Base-by-base conservation (phyloP, 2,329 filamentous ascomycete genomes). In the Paecilomyces variotii region DNA sequence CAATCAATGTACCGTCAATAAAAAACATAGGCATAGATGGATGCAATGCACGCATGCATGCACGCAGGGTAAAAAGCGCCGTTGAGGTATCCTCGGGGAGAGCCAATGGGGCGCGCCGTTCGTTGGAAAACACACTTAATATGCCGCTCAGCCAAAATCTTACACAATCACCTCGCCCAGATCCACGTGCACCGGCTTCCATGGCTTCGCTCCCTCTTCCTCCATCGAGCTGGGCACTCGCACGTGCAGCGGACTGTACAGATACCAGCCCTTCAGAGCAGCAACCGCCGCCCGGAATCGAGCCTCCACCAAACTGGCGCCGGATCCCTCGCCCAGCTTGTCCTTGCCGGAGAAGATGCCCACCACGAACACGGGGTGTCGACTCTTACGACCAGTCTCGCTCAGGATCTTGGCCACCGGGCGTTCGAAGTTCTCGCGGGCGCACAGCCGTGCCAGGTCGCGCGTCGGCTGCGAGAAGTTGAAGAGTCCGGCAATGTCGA, bases 331-430 rank as follows among this genome's bases (percentile, higher is more conserved):
- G 58, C 93, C 94, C 50, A 99, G 81, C 82, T 94, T 93, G 72
- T 99, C 92, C 61, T 82, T 80, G 56, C 93, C 94, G 65, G 89
- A 95, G 79, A 89, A 99, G 61, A 99, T 92, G 59, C 93, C 94
- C 12, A 99, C 92, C 30, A 97, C 86, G 69, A 88, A 97, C 14
- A 99, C 94, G 14, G 94, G 93, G 60, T 89, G 89, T 72, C 89
- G 85, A 68, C 89, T 94, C 65, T 83, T 74, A 59, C 94, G 86
- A 72, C 94, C 94, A 2, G 94, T 97, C 79, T 99, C 94, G 67
- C 87, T 90, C 66, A 96, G 83, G 57, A 99, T 83, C 59, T 92
- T 85, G 14, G 94, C 94, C 27, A 97, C 84, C 0, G 94, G 94
- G 7, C 85, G 74, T 66, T 95, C 90, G 74, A 97, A 97, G 63